Conservation (phyloP, 441 rosid genomes). For the Gossypium laxum region DNA sequence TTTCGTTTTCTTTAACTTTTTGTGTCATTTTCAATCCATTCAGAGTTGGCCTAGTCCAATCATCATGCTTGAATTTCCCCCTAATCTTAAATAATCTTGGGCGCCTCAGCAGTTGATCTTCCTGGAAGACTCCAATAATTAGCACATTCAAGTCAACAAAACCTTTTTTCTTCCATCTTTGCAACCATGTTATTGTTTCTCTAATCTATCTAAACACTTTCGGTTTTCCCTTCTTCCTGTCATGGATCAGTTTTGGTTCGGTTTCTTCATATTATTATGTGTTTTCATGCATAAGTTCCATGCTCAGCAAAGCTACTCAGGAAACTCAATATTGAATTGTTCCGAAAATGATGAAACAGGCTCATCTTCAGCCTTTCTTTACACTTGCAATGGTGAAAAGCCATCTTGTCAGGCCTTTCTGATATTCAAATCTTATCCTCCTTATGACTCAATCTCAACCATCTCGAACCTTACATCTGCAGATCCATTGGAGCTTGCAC, state of each 20-base stretch:
- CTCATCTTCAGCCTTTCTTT: slow-evolving; percentile 31
- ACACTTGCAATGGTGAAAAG: slow-evolving; percentile 59
- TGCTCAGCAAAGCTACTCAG: slow-evolving; percentile 11
- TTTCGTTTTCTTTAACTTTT: neutral
- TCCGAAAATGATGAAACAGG: neutral
- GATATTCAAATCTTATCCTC: slow-evolving; percentile 48
- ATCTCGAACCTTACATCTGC: slow-evolving; percentile 49
- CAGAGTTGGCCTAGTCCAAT: neutral
- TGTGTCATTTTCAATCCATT: neutral
- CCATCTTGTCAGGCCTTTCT: slow-evolving; percentile 47
- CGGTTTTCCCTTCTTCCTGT: neutral
- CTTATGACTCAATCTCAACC: slow-evolving; percentile 40
- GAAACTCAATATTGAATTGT: neutral
- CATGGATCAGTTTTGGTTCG: neutral
- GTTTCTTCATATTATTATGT: neutral
- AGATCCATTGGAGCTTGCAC: slow-evolving; percentile 35
- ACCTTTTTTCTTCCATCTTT: neutral
- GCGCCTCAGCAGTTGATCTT: neutral
- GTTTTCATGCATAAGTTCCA: neutral
- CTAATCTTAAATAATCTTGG: neutral
- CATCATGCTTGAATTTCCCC: neutral
- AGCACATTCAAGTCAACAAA: neutral
- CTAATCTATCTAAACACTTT: neutral
- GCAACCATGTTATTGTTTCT: slow-evolving; percentile 7
- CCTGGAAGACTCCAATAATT: neutral